Evolutionary conservation across 2,329 filamentous ascomycete genomes (phyloP), one percentile per base, ranked within the genome.

Genomic region (Xylaria sp.): DNA sequence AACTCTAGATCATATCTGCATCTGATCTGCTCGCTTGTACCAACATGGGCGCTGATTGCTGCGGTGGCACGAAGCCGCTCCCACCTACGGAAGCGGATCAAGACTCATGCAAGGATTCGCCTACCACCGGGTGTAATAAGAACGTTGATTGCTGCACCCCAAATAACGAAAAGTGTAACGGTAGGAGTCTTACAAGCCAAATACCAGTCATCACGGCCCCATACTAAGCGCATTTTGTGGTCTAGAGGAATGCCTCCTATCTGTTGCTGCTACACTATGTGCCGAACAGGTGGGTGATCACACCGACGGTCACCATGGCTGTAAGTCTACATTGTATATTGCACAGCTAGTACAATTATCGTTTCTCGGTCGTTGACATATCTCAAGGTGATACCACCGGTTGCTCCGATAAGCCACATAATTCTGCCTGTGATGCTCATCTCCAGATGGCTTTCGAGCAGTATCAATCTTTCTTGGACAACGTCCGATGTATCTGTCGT

Each of bases 1-100:
- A 53, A 58, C n/a, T 61, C 9, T 5, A 53, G 16, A 44, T 21
- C 27, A 47, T 48, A 44, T 40, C 16, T 3, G 1, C 12, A 60
- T 23, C 23, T 60, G 5, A 13, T 59, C 12, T 44, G 5, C 2
- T n/a, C 42, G 37, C n/a, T 53, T 21, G 5, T 44, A 53, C 27
- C 63, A 61, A 66, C 3, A 69, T 69, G 67, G 67, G 67, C n/a
- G 67, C 67, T n/a, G 67, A 63, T 60, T 69, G 63, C n/a, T 69
- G 67, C 42, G 44, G 62, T 32, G 54, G 63, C n/a, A 66, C 61
- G 8, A 61, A 65, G 58, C 32, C 57, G 60, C 29, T 37, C 8
- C 42, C 42, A 18, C n/a, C 44, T 32, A 5, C 50, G 1, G 51
- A 57, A 54, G 35, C 25, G 29, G 44, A 27, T 40, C 51, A 23